Evolutionary conservation across 2,329 filamentous ascomycete species (phyloP).

Genomic region (Aspergillus felis): DNA sequence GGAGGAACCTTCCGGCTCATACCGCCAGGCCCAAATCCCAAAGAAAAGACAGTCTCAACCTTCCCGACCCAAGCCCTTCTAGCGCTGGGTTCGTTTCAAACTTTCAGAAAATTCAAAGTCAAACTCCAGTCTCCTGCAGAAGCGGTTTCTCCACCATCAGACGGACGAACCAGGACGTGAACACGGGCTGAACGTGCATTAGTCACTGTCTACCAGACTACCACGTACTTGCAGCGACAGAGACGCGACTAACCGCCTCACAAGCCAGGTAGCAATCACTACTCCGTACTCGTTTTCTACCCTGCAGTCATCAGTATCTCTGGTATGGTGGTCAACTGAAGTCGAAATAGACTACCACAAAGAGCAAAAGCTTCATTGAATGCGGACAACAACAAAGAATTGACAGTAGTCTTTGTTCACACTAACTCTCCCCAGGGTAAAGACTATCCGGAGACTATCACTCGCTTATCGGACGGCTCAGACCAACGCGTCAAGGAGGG

Average conservation of each 20-base stretch:
- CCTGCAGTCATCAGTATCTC: not conserved
- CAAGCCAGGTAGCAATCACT: not conserved
- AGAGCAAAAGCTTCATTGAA: not conserved
- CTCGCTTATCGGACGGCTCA: constrained; percentile 6
- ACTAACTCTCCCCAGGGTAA: too few relatives aligned
- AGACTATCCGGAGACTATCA: not conserved
- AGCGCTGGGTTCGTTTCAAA: not conserved
- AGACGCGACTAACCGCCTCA: not conserved
- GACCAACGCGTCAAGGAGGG: constrained; percentile 14
- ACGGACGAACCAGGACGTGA: constrained; percentile 8
- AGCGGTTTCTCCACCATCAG: constrained; percentile 14
- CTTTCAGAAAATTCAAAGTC: not conserved
- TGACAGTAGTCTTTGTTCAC: not conserved
- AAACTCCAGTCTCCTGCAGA: constrained; percentile 18
- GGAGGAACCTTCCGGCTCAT: constrained; percentile 1
- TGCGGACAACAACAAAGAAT: not conserved
- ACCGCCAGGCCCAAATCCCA: not conserved
- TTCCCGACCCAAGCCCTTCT: constrained; percentile 3
- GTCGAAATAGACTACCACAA: not conserved
- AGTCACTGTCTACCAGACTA: constrained; percentile 4
- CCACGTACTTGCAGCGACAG: not conserved
- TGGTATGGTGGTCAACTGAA: not conserved
- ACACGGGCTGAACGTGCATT: constrained; percentile 20
- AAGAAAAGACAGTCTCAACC: constrained; percentile 1
- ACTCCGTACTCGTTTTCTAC: not conserved